Evolutionary conservation across 495 filamentous ascomycete species (phyloP), one percentile per base, ranked within the genome.

Genomic region (Neurospora sp.): DNA sequence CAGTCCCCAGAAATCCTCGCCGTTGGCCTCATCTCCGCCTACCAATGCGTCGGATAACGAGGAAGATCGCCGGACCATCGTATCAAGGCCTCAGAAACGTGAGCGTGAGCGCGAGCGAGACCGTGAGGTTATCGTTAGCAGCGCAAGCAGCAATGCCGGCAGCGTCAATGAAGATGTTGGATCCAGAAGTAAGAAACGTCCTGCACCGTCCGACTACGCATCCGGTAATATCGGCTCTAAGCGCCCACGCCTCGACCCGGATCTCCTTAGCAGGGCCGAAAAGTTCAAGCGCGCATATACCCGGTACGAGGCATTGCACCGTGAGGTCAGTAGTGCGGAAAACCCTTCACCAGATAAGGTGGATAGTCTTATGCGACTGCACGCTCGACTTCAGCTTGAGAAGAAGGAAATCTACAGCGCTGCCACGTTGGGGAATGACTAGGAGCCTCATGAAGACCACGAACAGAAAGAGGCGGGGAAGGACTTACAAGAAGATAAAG

Each of bases 11-110:
- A 94, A 94, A 75, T 92, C 91, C 0, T 93, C 92, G 6, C 91
- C 91, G 4, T 85, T 93, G 44, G 90, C 89, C 35, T 89, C 90
- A 4, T 93, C 91, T n/a, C 91, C 91, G 27, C 91, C 91, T 2
- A 89, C 90, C 18, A 93, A 93, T 79, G 89, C 89, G 7, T 92
- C 91, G 4, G 90, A 93, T 71, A 76, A 90, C 27, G 87, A 87
- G 31, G 78, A 81, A 1, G 80, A 82, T 31, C 75, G 78, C 44
- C 38, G 22, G 14, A 10, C 72, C 10, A 61, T 65, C 39, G 7
- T 44, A 42, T 12, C 40, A 75, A 40, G 72, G 69, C 20, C 76
- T 70, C 73, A 73, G 38, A 74, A 72, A 69, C 74, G 77, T 22
- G 78, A 77, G 37, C 71, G 76, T 18, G 72, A 76, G 27, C 68